Evolutionary conservation across 345 rosid species (phyloP).

Genomic region (Stellera chamaejasme): DNA sequence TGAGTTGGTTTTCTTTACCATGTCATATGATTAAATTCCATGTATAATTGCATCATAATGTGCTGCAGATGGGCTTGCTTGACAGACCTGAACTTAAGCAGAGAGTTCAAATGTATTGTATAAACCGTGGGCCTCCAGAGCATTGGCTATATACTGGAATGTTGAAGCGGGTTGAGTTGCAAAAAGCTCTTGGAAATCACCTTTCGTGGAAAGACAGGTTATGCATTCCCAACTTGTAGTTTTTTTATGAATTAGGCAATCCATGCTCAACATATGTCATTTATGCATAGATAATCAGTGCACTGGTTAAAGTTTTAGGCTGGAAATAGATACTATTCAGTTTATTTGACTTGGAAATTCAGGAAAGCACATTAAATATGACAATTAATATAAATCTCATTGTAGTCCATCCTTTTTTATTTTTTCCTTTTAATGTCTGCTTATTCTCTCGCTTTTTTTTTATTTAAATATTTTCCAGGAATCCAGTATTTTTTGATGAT

Average conservation of each 20-base stretch:
- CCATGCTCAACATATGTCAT: background rate
- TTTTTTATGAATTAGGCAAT: background rate
- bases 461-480: slow-evolving; percentile 48
- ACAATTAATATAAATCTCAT: too few species aligned
- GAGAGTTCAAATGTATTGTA: slow-evolving; percentile 48
- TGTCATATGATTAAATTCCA: too few species aligned
- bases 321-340: background rate
- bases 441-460: background rate
- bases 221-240: background rate
- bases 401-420: background rate
- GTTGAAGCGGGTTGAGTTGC: slow-evolving; percentile 79
- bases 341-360: background rate
- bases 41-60: slow-evolving; percentile 2
- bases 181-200: slow-evolving; percentile 93
- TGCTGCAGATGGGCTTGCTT: slow-evolving; percentile 63
- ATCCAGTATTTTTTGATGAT: slow-evolving; percentile 95
- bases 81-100: slow-evolving; percentile 72
- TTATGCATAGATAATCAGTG: background rate
- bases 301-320: too few species aligned
- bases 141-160: slow-evolving; percentile 81
- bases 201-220: slow-evolving; percentile 99
- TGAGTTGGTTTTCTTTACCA: too few species aligned
- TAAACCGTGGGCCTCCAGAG: slow-evolving; percentile 71
- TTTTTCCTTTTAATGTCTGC: slow-evolving; percentile 7
- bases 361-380: too few species aligned